These are phyloP conservation scores for Sonneratia alba DNA, from an alignment of 345 rosid genomes.

Conservation along the genomic window DNA sequence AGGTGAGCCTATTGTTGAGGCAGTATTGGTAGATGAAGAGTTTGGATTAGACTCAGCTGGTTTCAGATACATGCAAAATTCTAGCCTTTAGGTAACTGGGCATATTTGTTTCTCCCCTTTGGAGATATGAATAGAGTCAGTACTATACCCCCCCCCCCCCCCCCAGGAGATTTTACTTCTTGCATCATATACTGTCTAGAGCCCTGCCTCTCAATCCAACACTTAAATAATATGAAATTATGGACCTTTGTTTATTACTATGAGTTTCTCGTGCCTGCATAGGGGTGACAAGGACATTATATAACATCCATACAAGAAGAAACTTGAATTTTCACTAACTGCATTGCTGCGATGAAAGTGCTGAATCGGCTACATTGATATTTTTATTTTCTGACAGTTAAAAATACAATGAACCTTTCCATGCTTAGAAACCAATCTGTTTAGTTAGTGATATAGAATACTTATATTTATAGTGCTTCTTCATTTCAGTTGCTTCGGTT, in stretches of 20 bases:
- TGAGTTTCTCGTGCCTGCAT: not conserved
- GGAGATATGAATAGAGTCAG: not conserved
- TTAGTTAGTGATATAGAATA: not conserved
- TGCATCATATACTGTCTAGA: not conserved
- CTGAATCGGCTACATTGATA: not conserved
- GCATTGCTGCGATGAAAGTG: not conserved
- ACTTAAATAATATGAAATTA: not conserved
- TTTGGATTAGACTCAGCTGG: not conserved
- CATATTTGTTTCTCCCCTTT: no score
- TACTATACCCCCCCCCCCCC: no score
- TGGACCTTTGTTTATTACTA: not conserved
- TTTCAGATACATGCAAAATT: not conserved
- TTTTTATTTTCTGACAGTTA: not conserved
- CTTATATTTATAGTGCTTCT: constrained; percentile 1
- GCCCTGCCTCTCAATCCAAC: not conserved
- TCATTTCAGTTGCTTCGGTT: constrained; percentile 59
- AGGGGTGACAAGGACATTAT: not conserved
- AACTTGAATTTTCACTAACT: not conserved
- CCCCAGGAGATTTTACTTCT: not conserved
- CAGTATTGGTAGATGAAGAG: not conserved
- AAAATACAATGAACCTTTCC: not conserved
- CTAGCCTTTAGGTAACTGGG: not conserved
- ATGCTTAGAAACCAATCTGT: not conserved
- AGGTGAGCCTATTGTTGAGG: not conserved
- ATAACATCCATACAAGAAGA: not conserved